These are phyloP conservation scores for Rhodamnia rubescens DNA, from an alignment of 345 rosid genomes.

Conservation along the genomic window DNA sequence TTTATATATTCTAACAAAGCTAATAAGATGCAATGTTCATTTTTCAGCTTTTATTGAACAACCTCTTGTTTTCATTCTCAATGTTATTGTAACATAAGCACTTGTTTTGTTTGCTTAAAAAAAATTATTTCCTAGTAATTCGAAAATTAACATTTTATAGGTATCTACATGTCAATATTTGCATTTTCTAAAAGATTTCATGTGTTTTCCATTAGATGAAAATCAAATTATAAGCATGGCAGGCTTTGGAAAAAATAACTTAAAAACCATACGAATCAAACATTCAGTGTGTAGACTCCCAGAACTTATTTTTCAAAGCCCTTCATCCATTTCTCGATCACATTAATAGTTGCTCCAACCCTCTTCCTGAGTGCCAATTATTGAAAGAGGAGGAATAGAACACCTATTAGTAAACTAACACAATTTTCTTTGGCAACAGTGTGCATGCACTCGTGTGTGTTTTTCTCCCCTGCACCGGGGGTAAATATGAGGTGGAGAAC, in stretches of 20 bases:
- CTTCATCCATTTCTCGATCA: not conserved
- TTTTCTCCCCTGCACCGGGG: not conserved
- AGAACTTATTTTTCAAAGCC: not conserved
- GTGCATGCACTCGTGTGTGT: not conserved
- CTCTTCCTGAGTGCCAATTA: not conserved
- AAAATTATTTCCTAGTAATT: not conserved
- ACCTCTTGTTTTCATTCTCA: not conserved
- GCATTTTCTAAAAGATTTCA: not conserved
- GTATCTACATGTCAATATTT: not conserved
- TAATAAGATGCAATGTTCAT: not conserved
- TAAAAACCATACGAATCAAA: not conserved
- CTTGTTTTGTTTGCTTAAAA: not conserved
- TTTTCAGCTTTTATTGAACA: not conserved
- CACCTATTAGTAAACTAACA: not conserved
- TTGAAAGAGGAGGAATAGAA: not conserved
- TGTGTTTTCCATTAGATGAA: not conserved
- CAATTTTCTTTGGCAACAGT: not conserved
- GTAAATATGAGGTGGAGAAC: not conserved
- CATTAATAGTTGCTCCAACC: not conserved
- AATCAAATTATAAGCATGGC: not conserved
- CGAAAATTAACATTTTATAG: not conserved
- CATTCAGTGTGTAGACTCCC: not conserved
- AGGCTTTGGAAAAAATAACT: not conserved
- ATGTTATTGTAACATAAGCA: not conserved
- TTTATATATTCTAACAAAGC: not conserved